Base-by-base conservation (phyloP, 768 basidiomycete species). In the Cystofilobasidium capitatum region DNA sequence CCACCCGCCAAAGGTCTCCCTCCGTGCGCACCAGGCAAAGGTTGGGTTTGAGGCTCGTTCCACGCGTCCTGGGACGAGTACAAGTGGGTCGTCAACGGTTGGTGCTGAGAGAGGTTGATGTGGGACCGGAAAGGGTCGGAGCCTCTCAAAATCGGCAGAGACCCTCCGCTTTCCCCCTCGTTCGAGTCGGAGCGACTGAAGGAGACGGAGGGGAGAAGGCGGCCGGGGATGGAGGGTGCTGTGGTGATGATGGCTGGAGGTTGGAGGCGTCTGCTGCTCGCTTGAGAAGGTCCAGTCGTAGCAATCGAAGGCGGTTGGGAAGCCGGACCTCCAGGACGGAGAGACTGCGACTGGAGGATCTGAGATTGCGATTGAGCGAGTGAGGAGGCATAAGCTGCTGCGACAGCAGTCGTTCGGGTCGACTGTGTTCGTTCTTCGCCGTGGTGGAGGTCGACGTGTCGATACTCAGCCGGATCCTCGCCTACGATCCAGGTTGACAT, bases 401-500 rank as follows among this genome's bases (percentile, higher is more conserved):
- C 51, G 29, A 31, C 51, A 5, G 51, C 51, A 13, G 51, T 31
- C 2, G 51, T 20, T 29, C 51, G 13, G 33, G 51, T 31, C 51
- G 51, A 20, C 26, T 16, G 17, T 31, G 17, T 7, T 55, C 29
- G 31, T 35, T 24, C 39, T 31, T 16, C 35, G 3, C 16, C 42
- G 29, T 31, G 29, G 31, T 55, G 51, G 14, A 55, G 51, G 51
- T 55, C 51, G 20, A 55, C 51, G 31, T 55, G 51, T 16, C 51
- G 51, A 20, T 55, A 31, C 31, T 68, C 66, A 31, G 14, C 39
- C 24, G 66, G 66, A 57, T 68, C 66, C 33, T 68, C 66, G 35
- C 66, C 66, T 2, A 68, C 42, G 47, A 63, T 29, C 66, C 66
- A 68, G 20, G 60, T n/a, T 26, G 59, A 55, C 51, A 63, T 57